phyloP scores from a whole-genome alignment of 1,284 basidiomycete genomes.

The Salmacisia buchloeana region DNA sequence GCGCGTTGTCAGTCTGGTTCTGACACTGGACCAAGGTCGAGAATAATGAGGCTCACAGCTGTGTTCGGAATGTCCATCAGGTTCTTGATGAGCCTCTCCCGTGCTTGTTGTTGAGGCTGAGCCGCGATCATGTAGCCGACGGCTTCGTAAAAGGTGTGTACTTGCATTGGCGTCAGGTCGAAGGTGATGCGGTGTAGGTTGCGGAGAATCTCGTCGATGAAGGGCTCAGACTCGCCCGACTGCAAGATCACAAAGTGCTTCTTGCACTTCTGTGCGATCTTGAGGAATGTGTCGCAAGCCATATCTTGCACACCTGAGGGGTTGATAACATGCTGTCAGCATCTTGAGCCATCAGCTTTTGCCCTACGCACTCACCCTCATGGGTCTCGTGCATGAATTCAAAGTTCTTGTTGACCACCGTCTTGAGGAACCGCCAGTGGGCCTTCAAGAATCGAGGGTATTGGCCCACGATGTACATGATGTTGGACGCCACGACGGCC shows the following conservation, averaged over 20 bases:
- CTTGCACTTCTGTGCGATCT: constrained; percentile 97
- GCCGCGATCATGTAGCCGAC: constrained; percentile 99
- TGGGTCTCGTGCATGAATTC: constrained; percentile 99
- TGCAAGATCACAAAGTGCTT: constrained; percentile 99
- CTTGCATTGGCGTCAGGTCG: constrained; percentile 89
- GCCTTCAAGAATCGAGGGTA: constrained; percentile 99
- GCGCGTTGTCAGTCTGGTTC: no score
- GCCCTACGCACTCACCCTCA: constrained; percentile 60
- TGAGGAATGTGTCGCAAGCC: constrained; percentile 99
- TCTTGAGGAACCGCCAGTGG: constrained; percentile 99
- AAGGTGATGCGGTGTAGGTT: constrained; percentile 88
- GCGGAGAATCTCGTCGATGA: constrained; percentile 94
- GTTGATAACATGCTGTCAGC: neutral
- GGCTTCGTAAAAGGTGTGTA: constrained; percentile 63
- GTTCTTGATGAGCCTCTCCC: constrained; percentile 89
- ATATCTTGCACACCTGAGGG: constrained; percentile 85
- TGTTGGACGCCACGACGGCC: constrained; percentile 97
- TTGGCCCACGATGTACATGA: constrained; percentile 99
- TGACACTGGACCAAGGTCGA: no score
- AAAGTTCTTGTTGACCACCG: constrained; percentile 98
- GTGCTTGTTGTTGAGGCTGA: constrained; percentile 93
- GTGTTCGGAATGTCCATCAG: constrained; percentile 97
- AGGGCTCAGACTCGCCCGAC: constrained; percentile 92
- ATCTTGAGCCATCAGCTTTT: neutral
- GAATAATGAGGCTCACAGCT: constrained; percentile 57